phyloP scores from a whole-genome alignment of 352 stramenopile species.

The Phytopythium delawarense region DNA sequence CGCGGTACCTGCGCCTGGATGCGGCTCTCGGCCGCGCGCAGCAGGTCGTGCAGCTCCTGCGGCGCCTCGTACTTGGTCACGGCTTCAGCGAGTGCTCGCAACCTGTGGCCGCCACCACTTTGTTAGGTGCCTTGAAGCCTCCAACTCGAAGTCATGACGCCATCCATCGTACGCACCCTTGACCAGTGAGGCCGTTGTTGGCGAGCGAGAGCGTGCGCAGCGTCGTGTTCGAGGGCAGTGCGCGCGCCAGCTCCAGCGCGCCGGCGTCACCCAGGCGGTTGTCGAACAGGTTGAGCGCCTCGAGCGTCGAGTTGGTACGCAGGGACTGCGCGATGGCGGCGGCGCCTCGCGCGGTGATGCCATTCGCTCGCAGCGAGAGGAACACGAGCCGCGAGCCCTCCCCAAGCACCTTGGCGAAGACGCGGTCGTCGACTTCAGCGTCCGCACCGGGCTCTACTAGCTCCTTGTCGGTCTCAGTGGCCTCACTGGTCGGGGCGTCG shows the following conservation, averaged over 20 bases:
- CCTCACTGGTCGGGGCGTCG: neutral
- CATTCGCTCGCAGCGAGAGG: conserved; percentile 63
- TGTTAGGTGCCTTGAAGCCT: neutral
- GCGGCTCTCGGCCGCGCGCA: conserved; percentile 57
- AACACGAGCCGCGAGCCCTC: conserved; percentile 35
- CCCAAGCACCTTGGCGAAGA: conserved; percentile 40
- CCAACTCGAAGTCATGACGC: neutral
- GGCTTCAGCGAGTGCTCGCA: conserved; percentile 26
- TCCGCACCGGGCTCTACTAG: neutral
- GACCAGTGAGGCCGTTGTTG: conserved; percentile 49
- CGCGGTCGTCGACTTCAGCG: neutral
- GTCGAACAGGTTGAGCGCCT: conserved; percentile 68
- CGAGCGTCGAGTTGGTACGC: conserved; percentile 40
- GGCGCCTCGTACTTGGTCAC: conserved; percentile 56
- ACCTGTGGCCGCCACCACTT: conserved; percentile 11
- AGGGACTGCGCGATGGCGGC: conserved; percentile 35
- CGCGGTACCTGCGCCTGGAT: conserved; percentile 57
- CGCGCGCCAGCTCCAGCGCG: conserved; percentile 45
- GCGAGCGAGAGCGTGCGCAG: conserved; percentile 65
- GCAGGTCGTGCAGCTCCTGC: conserved; percentile 38
- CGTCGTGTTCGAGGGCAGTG: conserved; percentile 47
- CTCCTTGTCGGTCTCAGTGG: neutral
- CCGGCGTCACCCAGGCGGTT: conserved; percentile 57
- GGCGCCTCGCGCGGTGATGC: conserved; percentile 35
- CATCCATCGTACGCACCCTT: conserved; percentile 21